These are phyloP conservation scores for Thymus mandschuricus DNA, from an alignment of 257 asterid species.

Conservation along the genomic window DNA sequence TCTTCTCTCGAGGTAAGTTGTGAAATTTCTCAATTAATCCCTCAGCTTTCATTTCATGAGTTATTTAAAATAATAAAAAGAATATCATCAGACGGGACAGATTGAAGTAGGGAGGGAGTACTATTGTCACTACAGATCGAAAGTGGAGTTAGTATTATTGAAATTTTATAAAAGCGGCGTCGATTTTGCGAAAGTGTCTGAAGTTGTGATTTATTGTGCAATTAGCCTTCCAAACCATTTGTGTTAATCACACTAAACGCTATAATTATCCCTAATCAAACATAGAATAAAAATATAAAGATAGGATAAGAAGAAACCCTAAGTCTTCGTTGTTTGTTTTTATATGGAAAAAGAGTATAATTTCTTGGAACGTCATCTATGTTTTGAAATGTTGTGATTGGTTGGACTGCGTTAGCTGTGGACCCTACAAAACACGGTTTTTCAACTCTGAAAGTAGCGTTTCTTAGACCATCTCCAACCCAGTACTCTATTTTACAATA, in stretches of 20 bases:
- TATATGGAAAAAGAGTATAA: background rate
- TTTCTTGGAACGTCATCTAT: background rate
- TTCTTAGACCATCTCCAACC: no score
- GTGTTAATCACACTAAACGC: background rate
- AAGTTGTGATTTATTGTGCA: no score
- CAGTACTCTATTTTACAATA: no score
- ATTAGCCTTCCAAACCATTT: background rate
- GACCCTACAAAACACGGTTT: background rate
- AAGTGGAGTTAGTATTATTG: no score
- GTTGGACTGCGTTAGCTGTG: background rate
- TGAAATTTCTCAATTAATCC: no score
- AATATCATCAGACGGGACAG: no score
- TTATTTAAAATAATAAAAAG: no score
- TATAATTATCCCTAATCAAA: no score
- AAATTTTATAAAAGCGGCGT: no score
- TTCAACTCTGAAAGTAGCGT: background rate
- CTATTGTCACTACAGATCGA: no score
- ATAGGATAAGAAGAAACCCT: background rate
- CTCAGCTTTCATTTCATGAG: background rate
- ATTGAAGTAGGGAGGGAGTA: no score
- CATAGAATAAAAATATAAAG: no score
- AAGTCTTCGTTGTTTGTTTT: background rate
- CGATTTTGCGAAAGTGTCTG: background rate
- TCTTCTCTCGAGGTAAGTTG: slow-evolving; percentile 12
- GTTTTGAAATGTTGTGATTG: background rate